Evolutionary conservation across 1,284 basidiomycete genomes (phyloP).

Genomic region (Sanghuangporus weigelae): DNA sequence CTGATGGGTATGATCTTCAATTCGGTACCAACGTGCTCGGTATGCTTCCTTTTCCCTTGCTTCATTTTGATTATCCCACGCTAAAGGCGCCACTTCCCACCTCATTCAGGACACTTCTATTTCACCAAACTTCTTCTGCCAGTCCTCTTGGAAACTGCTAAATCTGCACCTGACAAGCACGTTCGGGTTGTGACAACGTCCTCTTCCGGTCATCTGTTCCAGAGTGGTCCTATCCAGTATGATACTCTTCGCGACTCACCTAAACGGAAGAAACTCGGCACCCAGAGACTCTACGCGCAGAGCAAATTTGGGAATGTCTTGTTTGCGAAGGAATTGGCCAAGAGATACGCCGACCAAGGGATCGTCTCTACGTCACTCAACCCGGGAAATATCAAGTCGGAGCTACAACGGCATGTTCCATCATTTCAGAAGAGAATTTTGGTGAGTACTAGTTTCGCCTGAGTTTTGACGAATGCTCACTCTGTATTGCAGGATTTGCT

Average conservation of each 20-base stretch:
- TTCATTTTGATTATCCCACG: background rate
- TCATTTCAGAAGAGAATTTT: constrained; percentile 7
- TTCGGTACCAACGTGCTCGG: constrained; percentile 58
- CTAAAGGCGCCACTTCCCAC: background rate
- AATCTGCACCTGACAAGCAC: constrained; percentile 26
- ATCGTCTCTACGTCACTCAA: constrained; percentile 27
- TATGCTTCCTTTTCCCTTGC: constrained; percentile 7
- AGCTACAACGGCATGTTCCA: constrained; percentile 35
- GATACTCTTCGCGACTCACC: constrained; percentile 34
- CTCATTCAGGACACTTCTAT: constrained; percentile 34
- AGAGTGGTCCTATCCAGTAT: constrained; percentile 27
- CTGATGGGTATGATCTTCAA: constrained; percentile 54
- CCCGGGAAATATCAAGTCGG: constrained; percentile 34
- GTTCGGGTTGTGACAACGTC: constrained; percentile 40
- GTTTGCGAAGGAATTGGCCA: constrained; percentile 26
- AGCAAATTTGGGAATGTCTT: constrained; percentile 36
- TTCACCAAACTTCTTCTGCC: constrained; percentile 47
- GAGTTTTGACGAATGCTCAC: background rate
- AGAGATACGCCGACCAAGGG: constrained; percentile 24
- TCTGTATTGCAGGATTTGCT: background rate
- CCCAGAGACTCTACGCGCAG: constrained; percentile 28
- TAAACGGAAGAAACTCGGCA: constrained; percentile 27
- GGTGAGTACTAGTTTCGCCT: background rate
- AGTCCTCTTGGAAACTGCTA: constrained; percentile 32
- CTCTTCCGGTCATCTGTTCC: constrained; percentile 28